Base-by-base conservation (phyloP, 2,329 filamentous ascomycete species). In the Stachybotrys chlorohalonatus region DNA sequence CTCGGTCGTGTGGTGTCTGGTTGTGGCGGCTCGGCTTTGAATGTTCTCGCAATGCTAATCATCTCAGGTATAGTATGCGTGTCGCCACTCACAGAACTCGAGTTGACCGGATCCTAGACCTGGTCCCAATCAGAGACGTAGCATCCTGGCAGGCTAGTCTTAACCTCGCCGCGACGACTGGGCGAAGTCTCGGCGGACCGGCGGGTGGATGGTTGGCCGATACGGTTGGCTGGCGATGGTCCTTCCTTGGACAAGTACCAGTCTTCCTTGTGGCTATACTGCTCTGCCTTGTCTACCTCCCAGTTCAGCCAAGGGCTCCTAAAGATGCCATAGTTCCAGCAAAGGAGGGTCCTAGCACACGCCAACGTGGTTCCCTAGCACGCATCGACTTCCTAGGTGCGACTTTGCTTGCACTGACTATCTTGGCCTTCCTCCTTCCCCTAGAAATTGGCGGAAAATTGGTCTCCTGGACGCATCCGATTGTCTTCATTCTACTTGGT, bases 211-310 rank as follows among this genome's bases (percentile, higher is more conserved):
- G 31, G 7, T 31, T 51, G 5, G 49, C 49, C 11, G 31, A 11
- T n/a, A 31, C 49, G 5, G 49, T 51, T 15, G 49, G 49, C 49
- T 51, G 49, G 49, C 49, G 49, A 3, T 51, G 49, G 49, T 51
- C 49, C 8, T 51, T 51, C 49, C 24, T 51, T 51, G 9, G 49
- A 11, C 11, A 24, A 51, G 17, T 24, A 32, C 8, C 49, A 30
- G n/a, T 45, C 39, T 45, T 11, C 39, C 39, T 45, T 11, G 11
- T 45, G 11, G 39, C 39, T 5, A 45, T 45, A 24, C 24, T 24
- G 24, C 24, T 24, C 24, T 24, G 24, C 24, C 31, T 24, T 49
- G 47, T 49, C 47, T 49, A 30, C 15, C 31, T 24, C 17, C 47
- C 15, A 49, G 24, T 24, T 4, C 24, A 24, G 24, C 24, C 24